A percentile compares a stretch with the other conserved stretches of the same genome.
Conservation (phyloP, 2,329 filamentous ascomycete species). For the Sporothrix luriei region DNA sequence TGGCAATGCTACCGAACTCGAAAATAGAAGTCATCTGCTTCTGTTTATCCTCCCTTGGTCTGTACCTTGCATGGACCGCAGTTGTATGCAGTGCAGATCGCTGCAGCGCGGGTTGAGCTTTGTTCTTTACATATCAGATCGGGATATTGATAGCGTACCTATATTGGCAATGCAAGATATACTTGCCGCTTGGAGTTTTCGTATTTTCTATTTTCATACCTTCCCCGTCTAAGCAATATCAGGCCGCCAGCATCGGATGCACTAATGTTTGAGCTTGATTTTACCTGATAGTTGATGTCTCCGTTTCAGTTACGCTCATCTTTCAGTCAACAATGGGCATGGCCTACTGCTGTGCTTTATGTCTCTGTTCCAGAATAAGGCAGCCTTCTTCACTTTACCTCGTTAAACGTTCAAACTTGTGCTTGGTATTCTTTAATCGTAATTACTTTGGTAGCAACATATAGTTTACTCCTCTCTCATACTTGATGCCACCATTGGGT, state of each 20-base stretch:
- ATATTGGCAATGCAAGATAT: slow-evolving; percentile 5
- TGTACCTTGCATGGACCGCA: background rate
- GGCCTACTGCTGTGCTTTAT: background rate
- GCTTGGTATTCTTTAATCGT: too few species aligned
- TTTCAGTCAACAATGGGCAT: too few species aligned
- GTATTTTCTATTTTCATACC: background rate
- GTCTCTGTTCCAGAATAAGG: too few species aligned
- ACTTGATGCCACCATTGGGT: background rate
- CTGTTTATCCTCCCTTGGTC: background rate
- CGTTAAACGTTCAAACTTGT: background rate
- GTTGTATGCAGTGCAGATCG: slow-evolving; percentile 18
- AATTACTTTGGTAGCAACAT: background rate
- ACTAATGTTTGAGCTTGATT: slow-evolving; percentile 1
- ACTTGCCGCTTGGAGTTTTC: background rate
- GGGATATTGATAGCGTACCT: background rate
- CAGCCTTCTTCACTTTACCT: too few species aligned
- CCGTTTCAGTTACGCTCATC: background rate
- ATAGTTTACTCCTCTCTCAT: background rate
- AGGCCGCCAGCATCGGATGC: background rate
- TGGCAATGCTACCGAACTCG: too few species aligned
- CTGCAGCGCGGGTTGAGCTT: background rate
- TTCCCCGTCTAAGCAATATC: slow-evolving; percentile 12
- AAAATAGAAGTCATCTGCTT: background rate
- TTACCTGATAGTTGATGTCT: background rate
- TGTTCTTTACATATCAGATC: background rate